These are phyloP conservation scores for Aspergillus sp. DNA, from an alignment of 2,329 filamentous ascomycete genomes.

Conservation along the genomic window DNA sequence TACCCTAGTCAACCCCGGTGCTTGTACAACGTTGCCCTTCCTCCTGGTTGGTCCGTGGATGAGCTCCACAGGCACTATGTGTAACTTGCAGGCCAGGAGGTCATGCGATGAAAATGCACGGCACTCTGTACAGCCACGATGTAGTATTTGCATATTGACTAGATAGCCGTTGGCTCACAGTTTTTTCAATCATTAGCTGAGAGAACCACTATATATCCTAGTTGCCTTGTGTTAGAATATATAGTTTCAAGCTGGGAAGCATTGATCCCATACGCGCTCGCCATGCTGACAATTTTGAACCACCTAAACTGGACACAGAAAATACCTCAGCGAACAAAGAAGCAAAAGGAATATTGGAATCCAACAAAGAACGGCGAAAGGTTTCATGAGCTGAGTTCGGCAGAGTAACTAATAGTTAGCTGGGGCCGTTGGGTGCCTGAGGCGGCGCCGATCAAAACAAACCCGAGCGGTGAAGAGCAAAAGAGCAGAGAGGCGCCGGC, in stretches of 20 bases:
- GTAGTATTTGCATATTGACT: neutral
- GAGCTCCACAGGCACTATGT: neutral
- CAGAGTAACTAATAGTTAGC: neutral
- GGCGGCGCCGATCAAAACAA: slow-evolving; percentile 13
- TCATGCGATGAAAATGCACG: neutral
- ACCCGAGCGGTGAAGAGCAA: slow-evolving; percentile 9
- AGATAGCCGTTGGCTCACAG: neutral
- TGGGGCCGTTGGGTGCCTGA: slow-evolving; percentile 6
- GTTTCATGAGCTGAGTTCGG: neutral
- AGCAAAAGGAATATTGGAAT: neutral
- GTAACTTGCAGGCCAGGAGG: neutral
- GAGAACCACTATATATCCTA: neutral
- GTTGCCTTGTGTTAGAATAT: neutral
- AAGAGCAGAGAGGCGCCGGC: neutral
- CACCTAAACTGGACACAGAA: neutral
- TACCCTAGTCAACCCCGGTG: neutral
- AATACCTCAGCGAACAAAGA: neutral
- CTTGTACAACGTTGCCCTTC: neutral
- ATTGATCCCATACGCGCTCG: neutral
- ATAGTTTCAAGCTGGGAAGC: neutral
- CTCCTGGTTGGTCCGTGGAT: neutral
- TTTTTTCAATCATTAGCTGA: neutral
- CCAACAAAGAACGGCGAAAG: neutral
- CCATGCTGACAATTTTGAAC: neutral
- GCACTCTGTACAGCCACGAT: too few species aligned